Evolutionary conservation across 2,329 filamentous ascomycete genomes (phyloP), one percentile per base, ranked within the genome.

Genomic region (Colletotrichum orbiculare): DNA sequence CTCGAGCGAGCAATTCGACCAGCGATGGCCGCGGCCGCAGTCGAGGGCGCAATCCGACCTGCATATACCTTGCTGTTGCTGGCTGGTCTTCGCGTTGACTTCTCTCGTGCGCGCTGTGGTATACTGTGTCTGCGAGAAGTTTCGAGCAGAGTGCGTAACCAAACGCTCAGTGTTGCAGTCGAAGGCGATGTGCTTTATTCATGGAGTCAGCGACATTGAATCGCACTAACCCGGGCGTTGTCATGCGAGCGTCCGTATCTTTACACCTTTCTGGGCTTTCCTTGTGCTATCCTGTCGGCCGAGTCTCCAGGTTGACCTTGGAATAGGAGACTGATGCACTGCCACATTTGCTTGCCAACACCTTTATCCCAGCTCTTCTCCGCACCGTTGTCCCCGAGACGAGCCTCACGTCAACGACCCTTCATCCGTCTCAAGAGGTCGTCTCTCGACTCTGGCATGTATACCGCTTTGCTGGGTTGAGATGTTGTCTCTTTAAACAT

Each of bases 1-100:
- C 72, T 66, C 78, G 77, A 69, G 82, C 75, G 64, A 82, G 75
- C 66, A 86, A 78, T 67, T 86, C 83, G 74, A 86, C 79, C 70
- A 86, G 75, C 67, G 83, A 85, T 71, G 81, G 83, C 76, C 83
- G 80, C 71, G 82, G 80, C 82, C 78, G 82, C 69, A 86, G 76
- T 66, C 77, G 78, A 57, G 81, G 81, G 62, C 77, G 78, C 64
- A 85, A 77, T 76, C 83, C 84, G 72, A 84, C 76, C 67, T 82
- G 80, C 83, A 86, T 86, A 69, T 79, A 81, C 71, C 60, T 62
- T 47, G 43, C 15, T 15, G 41, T 34, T n/a, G 33, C 8, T 42
- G 39, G 39, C 39, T 25, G 25, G 25, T 25, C 25, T 25, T 25
- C 25, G 25, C 25, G 25, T 47, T 2, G 41, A 15, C 13, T 37